A percentile compares a stretch with the other conserved stretches of the same genome.
phyloP scores from a whole-genome alignment of 352 stramenopile genomes.

The Globisporangium acanthophoron region DNA sequence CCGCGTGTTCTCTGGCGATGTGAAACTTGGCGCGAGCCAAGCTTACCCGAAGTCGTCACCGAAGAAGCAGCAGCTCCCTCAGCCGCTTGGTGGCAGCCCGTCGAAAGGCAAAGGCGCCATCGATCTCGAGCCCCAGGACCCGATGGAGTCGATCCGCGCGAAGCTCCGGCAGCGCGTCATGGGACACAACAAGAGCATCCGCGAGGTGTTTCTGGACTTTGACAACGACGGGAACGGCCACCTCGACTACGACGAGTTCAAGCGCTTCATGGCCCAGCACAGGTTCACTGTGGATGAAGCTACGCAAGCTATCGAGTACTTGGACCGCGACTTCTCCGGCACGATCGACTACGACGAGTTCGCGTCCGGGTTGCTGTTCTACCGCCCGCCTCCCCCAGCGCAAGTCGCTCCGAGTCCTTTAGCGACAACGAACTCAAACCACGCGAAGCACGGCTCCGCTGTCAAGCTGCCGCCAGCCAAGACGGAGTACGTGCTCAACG shows the following conservation, averaged over 20 bases:
- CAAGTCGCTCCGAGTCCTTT: neutral
- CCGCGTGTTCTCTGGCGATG: slow-evolving; percentile 39
- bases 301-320: slow-evolving; percentile 31
- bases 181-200: slow-evolving; percentile 66
- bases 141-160: slow-evolving; percentile 48
- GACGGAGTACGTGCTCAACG: slow-evolving; percentile 17
- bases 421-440: neutral
- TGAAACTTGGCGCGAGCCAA: slow-evolving; percentile 31
- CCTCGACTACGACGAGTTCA: slow-evolving; percentile 65
- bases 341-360: slow-evolving; percentile 78
- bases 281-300: slow-evolving; percentile 45
- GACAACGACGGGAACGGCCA: slow-evolving; percentile 49
- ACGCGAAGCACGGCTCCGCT: neutral
- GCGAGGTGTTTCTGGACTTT: slow-evolving; percentile 68
- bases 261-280: slow-evolving; percentile 61
- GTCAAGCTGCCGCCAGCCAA: slow-evolving; percentile 7
- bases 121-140: slow-evolving; percentile 16
- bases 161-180: slow-evolving; percentile 63
- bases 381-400: slow-evolving; percentile 23
- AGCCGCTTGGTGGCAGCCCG: slow-evolving; percentile 19
- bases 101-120: slow-evolving; percentile 13
- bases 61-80: slow-evolving; percentile 35
- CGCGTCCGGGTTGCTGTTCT: slow-evolving; percentile 59
- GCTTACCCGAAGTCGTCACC: slow-evolving; percentile 34
- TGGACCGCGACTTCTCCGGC: slow-evolving; percentile 52